A percentile compares a stretch with the other conserved stretches of the same genome.
phyloP scores from a whole-genome alignment of 306 rosid genomes.

The Malus sylvestris region DNA sequence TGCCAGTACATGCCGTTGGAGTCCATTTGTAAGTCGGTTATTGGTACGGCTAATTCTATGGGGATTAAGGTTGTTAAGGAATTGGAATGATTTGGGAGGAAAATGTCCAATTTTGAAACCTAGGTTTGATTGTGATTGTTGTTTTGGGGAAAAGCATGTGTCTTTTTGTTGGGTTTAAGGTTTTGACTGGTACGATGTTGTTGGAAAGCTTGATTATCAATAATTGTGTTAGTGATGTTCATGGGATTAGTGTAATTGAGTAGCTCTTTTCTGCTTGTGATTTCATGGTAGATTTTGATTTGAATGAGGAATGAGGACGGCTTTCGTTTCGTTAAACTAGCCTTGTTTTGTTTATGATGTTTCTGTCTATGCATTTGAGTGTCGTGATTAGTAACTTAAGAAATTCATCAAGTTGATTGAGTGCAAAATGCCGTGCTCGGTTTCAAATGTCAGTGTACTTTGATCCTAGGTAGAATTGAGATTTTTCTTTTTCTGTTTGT shows the following conservation, averaged over 20 bases:
- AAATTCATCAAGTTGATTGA: not conserved
- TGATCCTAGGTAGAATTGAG: not conserved
- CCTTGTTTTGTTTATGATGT: not conserved
- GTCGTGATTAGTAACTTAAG: not conserved
- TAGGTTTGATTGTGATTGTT: not conserved
- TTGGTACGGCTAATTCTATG: conserved; percentile 73
- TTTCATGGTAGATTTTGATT: not conserved
- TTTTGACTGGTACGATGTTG: not conserved
- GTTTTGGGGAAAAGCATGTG: not conserved
- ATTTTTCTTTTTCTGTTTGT: not conserved
- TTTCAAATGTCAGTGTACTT: not conserved
- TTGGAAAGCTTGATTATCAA: not conserved
- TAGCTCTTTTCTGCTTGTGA: not conserved
- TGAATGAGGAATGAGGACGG: not conserved
- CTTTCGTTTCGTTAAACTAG: not conserved
- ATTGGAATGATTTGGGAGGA: conserved; percentile 38
- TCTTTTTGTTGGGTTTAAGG: not conserved
- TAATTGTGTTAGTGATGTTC: not conserved
- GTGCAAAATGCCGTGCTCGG: not conserved
- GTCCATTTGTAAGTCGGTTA: conserved; percentile 65
- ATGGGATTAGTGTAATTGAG: not conserved
- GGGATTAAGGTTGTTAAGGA: conserved; percentile 74
- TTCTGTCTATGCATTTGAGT: not conserved
- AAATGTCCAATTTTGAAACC: not conserved
- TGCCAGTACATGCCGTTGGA: conserved; percentile 68